Evolutionary conservation across 2,329 filamentous ascomycete species (phyloP), one percentile per base, ranked within the genome.

Genomic region (Stagonosporopsis rhizophila): DNA sequence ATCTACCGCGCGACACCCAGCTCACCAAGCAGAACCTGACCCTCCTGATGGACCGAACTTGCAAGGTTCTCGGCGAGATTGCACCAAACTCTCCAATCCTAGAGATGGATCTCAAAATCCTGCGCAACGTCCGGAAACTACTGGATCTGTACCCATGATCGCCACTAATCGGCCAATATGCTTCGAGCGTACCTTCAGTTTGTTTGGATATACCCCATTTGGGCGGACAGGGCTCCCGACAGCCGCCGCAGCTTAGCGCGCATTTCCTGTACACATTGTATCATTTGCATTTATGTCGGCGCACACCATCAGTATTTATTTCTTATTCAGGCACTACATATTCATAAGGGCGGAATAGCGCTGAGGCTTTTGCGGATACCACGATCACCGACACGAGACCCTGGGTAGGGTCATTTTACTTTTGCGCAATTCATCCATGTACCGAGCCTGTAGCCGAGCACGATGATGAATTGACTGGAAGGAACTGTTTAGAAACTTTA

Each of bases 51-150:
- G 61, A 60, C 49, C 68, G 71, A 39, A 98, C 94, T 0, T 92
- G 96, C 60, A 75, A 77, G 2, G 94, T 97, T 72, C 83, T 98
- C 47, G 78, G 83, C 41, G 81, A 89, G 54, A 87, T 90, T 27
- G 82, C 86, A 28, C 85, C 88, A 7, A 89, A 90, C 22, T 90
- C 90, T 0, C 92, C 91, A 44, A 89, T 91, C 7, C 83, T 97
- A 6, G 77, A 79, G 44, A 85, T 85, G 42, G 92, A 97, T 73
- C 85, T 89, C 71, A 83, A 85, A 47, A 95, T 97, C 56, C 81
- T 97, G 14, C 77, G 79, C 38, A 79, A 82, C 45, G 63, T 73
- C 35, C 66, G 63, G 49, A 59, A 49, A 28, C 56, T 66, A 52
- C 53, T 67, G 32, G 50, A 61, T 35, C 62, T 71, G 20, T 39